Base-by-base conservation (phyloP, 306 rosid genomes). In the cucumber (Cucumis sativus) region DNA sequence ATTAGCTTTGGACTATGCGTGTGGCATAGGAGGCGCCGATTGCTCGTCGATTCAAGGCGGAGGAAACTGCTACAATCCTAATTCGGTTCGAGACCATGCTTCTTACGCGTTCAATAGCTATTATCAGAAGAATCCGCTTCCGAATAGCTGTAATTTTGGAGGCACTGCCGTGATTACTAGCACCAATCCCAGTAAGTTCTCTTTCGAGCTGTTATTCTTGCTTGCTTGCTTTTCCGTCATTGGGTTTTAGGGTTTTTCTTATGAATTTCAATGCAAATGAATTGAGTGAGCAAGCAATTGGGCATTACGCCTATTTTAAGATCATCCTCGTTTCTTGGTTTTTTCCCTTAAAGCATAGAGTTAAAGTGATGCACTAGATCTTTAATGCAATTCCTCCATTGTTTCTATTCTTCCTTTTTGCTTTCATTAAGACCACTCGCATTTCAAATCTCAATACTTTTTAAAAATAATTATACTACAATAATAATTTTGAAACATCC, bases 71-170 rank as follows among this genome's bases (percentile, higher is more conserved):
- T 77, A 45, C 25, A 45, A 45, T 35, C 80, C 80, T 1, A 77
- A 63, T 56, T 61, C 74, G 5, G 61, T 77, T 63, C 73, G 80
- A 17, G 74, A 77, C 15, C 74, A 77, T 49, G 80, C 80, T 33
- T 77, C 80, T 30, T 77, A 35, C 39, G 80, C 74, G 0, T 77
- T 62, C 47, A 77, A 77, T 51, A 15, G 25, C 62, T 77, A 77
- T 51, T 77, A 77, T 3, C 80, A 77, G 74, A 77, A 63, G 51
- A 77, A 64, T 23, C 80, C 80, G 14, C 74, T 77, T 64, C 74
- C 80, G 7, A 62, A 64, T 49, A 63, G 80, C 74, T 77, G 80
- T 16, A 77, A 77, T 65, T 77, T 77, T 33, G 80, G 80, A 33
- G 80, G 80, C 0, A 62, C 80, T 41, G 80, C 80, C 5, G 60